phyloP scores from a whole-genome alignment of 2,329 filamentous ascomycete species.

The Pseudogymnoascus sp. region DNA sequence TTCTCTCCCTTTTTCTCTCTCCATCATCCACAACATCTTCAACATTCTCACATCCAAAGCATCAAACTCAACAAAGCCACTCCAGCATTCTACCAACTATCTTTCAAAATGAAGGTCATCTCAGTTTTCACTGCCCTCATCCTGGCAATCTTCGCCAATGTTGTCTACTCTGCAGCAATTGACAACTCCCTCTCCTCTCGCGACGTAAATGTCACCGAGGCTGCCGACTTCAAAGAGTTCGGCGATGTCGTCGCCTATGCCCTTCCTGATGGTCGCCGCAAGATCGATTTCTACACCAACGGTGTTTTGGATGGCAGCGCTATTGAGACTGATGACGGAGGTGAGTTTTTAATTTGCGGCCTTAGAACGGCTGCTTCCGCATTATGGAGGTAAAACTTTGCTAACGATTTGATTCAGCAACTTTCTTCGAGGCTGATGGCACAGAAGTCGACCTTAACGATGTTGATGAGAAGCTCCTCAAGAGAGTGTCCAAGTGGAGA shows the following conservation, averaged over 20 bases:
- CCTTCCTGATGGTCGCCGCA: not conserved
- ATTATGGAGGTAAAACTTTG: not conserved
- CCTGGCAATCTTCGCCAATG: not conserved
- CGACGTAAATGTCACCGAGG: not conserved
- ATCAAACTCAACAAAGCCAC: not conserved
- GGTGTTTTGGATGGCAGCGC: not conserved
- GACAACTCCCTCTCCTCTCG: not conserved
- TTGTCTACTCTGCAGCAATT: not conserved
- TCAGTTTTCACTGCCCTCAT: not conserved
- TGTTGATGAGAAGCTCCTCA: not conserved
- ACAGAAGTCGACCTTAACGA: not conserved
- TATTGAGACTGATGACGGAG: constrained; percentile 1
- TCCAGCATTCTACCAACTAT: not conserved
- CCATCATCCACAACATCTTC: not conserved
- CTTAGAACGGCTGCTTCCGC: not conserved
- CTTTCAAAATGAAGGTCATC: not conserved
- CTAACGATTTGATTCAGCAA: not conserved
- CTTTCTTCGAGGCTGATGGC: not conserved
- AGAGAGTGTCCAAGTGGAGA: constrained; percentile 2
- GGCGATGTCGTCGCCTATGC: constrained; percentile 11
- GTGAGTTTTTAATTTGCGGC: not conserved
- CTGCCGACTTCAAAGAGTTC: constrained; percentile 7
- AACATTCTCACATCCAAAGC: not conserved
- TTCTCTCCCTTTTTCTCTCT: not conserved
- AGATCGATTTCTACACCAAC: not conserved